Conservation (phyloP, 257 asterid genomes). For the Solanum lycopersicoides region DNA sequence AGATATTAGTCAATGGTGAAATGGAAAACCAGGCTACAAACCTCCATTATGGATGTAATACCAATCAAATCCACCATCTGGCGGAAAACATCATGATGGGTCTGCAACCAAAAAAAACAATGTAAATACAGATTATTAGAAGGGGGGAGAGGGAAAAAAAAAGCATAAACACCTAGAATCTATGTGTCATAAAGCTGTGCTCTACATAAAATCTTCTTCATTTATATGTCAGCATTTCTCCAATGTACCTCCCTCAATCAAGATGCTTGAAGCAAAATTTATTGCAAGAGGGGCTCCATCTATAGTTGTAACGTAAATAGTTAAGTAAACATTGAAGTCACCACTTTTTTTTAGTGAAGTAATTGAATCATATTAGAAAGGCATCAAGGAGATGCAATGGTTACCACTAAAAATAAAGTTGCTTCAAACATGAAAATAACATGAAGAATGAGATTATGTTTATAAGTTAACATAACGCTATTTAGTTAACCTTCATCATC, state of each 20-base stretch:
- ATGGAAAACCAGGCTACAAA: conserved; percentile 15
- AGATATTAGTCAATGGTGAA: background rate
- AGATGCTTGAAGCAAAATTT: background rate
- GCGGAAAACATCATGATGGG: conserved; percentile 77
- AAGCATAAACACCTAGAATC: background rate
- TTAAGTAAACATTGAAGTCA: background rate
- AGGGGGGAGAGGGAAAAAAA: background rate
- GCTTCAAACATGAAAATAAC: background rate
- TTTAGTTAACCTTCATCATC: background rate
- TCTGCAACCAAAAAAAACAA: conserved; percentile 27
- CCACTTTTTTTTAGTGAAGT: background rate
- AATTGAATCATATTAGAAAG: background rate
- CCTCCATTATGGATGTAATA: conserved; percentile 99
- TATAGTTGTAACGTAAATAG: background rate
- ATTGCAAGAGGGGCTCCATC: background rate
- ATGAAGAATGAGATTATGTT: background rate
- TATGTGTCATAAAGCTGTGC: background rate
- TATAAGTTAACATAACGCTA: background rate
- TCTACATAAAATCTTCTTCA: background rate
- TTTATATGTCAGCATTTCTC: background rate
- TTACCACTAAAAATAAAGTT: background rate
- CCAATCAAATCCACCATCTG: conserved; percentile 97
- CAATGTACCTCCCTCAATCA: background rate
- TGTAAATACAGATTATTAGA: background rate
- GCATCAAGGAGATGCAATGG: background rate